These are phyloP conservation scores for Serendipita sp. DNA, from an alignment of 768 basidiomycete genomes.

Conservation along the genomic window DNA sequence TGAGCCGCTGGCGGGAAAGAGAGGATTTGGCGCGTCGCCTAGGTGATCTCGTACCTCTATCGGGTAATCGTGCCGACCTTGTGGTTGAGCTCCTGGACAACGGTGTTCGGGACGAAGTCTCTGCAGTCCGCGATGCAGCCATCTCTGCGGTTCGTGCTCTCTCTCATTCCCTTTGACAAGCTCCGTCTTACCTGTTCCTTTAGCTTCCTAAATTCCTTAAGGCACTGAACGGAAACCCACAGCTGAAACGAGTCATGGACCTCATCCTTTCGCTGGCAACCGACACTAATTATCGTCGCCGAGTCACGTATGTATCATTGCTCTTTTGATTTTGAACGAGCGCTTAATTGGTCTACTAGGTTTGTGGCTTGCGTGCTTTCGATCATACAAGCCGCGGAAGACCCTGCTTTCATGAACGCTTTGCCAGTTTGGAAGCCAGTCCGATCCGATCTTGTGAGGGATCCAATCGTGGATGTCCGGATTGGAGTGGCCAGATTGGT, in stretches of 20 bases:
- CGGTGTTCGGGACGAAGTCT: slow-evolving; percentile 61
- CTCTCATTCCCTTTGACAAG: not conserved
- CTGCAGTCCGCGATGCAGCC: slow-evolving; percentile 72
- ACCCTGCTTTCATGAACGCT: slow-evolving; percentile 27
- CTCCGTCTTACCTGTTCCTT: slow-evolving; percentile 10
- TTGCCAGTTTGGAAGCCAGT: slow-evolving; percentile 42
- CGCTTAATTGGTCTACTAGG: slow-evolving; percentile 23
- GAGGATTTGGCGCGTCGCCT: slow-evolving; percentile 50
- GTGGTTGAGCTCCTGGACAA: slow-evolving; percentile 39
- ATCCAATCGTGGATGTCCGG: slow-evolving; percentile 67
- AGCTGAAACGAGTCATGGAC: slow-evolving; percentile 14
- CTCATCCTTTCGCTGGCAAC: slow-evolving; percentile 27
- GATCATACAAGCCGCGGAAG: slow-evolving; percentile 28
- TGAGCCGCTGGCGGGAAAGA: slow-evolving; percentile 66
- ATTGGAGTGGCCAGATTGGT: slow-evolving; percentile 65
- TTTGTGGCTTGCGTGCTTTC: slow-evolving; percentile 62
- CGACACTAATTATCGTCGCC: slow-evolving; percentile 29
- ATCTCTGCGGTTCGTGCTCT: slow-evolving; percentile 40
- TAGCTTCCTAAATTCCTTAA: slow-evolving; percentile 17
- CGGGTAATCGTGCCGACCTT: slow-evolving; percentile 28
- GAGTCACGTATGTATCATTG: slow-evolving; percentile 47
- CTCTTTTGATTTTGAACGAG: slow-evolving; percentile 8
- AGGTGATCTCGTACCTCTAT: slow-evolving; percentile 29
- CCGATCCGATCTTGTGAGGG: slow-evolving; percentile 34
- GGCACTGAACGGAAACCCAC: slow-evolving; percentile 15